phyloP scores from a whole-genome alignment of 495 filamentous ascomycete species.

The Penicillium pulvis region DNA sequence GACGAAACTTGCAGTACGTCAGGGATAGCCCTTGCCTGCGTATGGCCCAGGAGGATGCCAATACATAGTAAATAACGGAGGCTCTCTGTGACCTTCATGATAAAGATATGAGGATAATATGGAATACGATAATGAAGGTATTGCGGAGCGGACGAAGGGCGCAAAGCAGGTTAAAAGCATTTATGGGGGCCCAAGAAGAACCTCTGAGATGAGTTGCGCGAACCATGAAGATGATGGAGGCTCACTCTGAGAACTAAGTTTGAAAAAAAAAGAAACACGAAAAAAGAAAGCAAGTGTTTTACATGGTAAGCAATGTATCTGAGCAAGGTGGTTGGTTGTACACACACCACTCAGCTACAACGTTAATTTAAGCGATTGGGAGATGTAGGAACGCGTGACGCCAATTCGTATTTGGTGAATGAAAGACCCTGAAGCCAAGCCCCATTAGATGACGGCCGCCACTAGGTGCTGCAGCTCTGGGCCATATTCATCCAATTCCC shows the following conservation, averaged over 20 bases:
- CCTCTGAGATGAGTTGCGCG: not conserved
- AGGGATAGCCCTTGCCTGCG: not conserved
- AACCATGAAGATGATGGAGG: not conserved
- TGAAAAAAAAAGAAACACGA: not conserved
- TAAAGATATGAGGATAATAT: not conserved
- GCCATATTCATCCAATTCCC: not conserved
- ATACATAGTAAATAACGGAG: not conserved
- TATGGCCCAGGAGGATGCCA: not conserved
- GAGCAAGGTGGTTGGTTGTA: not conserved
- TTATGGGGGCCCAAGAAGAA: not conserved
- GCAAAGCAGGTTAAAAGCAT: not conserved
- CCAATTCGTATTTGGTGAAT: not conserved
- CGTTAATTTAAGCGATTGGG: not conserved
- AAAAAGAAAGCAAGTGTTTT: not conserved
- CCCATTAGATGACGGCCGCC: not conserved
- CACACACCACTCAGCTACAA: not conserved
- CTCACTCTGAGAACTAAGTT: not conserved
- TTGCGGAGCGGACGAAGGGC: not conserved
- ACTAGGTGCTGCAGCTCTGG: not conserved
- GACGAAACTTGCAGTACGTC: not conserved
- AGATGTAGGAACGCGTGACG: not conserved
- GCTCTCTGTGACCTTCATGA: not conserved
- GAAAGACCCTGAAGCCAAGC: not conserved
- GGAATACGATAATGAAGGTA: not conserved
- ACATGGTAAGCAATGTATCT: not conserved